These are phyloP conservation scores for Neurospora sp. DNA, from an alignment of 495 filamentous ascomycete species.

Conservation along the genomic window DNA sequence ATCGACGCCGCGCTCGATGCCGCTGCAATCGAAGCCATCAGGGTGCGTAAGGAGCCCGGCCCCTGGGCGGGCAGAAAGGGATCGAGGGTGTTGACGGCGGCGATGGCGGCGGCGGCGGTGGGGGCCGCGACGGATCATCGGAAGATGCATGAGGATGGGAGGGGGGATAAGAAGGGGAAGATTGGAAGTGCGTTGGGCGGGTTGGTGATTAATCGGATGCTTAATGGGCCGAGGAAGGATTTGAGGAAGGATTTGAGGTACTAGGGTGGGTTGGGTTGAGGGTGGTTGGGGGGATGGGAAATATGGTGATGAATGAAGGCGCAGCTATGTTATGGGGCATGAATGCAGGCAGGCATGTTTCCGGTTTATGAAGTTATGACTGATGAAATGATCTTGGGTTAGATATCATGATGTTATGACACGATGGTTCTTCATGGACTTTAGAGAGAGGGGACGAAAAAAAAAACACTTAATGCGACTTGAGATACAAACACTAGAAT, in stretches of 20 bases:
- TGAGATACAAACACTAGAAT: background rate
- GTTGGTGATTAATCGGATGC: constrained; percentile 19
- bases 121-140: constrained; percentile 21
- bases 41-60: constrained; percentile 33
- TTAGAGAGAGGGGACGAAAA: background rate
- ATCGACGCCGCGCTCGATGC: constrained; percentile 28
- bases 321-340: background rate
- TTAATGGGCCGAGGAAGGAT: constrained; percentile 20
- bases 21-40: constrained; percentile 31
- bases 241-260: constrained; percentile 9
- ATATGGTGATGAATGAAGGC: background rate
- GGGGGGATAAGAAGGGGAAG: constrained; percentile 8
- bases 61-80: constrained; percentile 31
- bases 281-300: background rate
- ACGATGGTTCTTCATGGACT: background rate
- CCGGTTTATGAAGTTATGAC: background rate
- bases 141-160: background rate
- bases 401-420: background rate
- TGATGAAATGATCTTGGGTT: background rate
- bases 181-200: constrained; percentile 15
- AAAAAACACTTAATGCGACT: background rate
- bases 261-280: background rate
- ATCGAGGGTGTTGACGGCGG: constrained; percentile 32
- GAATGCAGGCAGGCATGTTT: background rate
- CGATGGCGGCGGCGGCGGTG: constrained; percentile 31